Evolutionary conservation across 1,284 basidiomycete species (phyloP).

Genomic region (Ganoderma boninense): DNA sequence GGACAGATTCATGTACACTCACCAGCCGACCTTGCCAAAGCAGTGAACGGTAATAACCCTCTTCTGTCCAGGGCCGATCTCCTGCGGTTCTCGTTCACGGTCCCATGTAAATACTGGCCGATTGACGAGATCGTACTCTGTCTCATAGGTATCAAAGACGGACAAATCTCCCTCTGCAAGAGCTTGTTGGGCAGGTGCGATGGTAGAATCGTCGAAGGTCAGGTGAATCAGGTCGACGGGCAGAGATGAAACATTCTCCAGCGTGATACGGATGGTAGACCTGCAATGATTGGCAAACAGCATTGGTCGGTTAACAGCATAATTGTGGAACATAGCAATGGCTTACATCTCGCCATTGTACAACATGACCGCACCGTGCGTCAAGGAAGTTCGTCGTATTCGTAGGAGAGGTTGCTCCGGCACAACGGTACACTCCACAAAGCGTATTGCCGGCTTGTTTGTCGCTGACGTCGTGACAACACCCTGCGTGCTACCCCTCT

Average conservation of each 20-base stretch:
- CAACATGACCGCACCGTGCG: conserved; percentile 91
- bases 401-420: conserved; percentile 88
- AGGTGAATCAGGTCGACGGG: conserved; percentile 88
- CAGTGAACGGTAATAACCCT: conserved; percentile 76
- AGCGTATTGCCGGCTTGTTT: conserved; percentile 50
- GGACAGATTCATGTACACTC: conserved; percentile 38
- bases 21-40: conserved; percentile 93
- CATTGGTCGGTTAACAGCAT: conserved; percentile 13
- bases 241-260: conserved; percentile 87
- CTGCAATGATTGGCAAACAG: conserved; percentile 49
- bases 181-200: conserved; percentile 76
- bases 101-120: conserved; percentile 87
- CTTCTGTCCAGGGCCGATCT: conserved; percentile 79
- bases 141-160: conserved; percentile 90
- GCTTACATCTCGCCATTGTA: conserved; percentile 91
- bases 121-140: conserved; percentile 84
- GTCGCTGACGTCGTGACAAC: conserved; percentile 33
- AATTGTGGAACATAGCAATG: not conserved
- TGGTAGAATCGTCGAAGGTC: conserved; percentile 90
- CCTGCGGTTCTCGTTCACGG: conserved; percentile 55
- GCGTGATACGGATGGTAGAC: conserved; percentile 81
- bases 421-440: conserved; percentile 81
- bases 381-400: conserved; percentile 87
- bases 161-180: conserved; percentile 83
- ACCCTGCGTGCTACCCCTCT: conserved; percentile 47